Conservation (phyloP, 2,329 filamentous ascomycete genomes). For the Chaetomium olivaceum region DNA sequence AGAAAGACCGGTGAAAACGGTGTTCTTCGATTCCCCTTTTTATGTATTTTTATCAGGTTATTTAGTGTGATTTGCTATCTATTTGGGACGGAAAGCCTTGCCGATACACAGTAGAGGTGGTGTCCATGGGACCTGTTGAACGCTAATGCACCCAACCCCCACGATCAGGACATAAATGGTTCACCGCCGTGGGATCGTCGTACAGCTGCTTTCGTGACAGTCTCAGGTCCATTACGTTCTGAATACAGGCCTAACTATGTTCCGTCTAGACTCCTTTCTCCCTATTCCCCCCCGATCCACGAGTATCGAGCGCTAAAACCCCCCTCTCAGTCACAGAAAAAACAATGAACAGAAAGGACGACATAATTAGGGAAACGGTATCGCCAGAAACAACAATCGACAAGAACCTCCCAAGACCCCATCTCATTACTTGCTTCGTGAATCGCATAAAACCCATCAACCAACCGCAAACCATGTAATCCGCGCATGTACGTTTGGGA, state of each 20-base stretch:
- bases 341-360: not conserved
- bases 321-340: not conserved
- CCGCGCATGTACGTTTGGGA: conserved; percentile 4
- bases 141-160: not conserved
- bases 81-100: not conserved
- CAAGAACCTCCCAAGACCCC: conserved; percentile 11
- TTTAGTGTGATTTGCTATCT: not conserved
- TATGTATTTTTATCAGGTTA: not conserved
- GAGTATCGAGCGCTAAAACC: not conserved
- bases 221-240: not conserved
- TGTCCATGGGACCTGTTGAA: not conserved
- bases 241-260: not conserved
- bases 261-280: not conserved
- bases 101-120: not conserved
- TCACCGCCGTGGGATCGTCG: not conserved
- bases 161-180: not conserved
- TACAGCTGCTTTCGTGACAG: not conserved
- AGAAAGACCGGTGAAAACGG: conserved; percentile 49
- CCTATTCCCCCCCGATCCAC: not conserved
- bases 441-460: conserved; percentile 14
- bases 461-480: not conserved
- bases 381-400: not conserved
- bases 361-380: not conserved
- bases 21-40: not conserved
- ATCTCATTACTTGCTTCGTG: conserved; percentile 24